Evolutionary conservation across 108 stramenopile species (phyloP).

Genomic region (Parmales sp.): DNA sequence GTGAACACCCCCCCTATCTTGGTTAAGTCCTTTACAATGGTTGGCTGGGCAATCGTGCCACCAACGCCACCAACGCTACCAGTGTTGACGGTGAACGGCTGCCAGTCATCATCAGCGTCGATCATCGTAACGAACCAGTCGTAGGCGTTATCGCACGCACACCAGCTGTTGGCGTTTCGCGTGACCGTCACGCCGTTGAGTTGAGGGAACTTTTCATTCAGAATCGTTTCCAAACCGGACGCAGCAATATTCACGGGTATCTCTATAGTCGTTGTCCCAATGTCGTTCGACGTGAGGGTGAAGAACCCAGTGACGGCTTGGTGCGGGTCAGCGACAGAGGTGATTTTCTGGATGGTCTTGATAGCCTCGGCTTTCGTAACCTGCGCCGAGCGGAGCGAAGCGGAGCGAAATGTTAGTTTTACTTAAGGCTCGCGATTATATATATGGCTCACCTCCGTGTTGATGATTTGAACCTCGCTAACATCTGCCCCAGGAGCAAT

Average conservation of each 20-base stretch:
- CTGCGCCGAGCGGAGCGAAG: no score
- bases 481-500: constrained; percentile 22
- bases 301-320: constrained; percentile 40
- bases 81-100: constrained; percentile 29
- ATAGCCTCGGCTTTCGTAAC: constrained; percentile 23
- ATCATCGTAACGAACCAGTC: constrained; percentile 53
- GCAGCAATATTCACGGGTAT: constrained; percentile 30
- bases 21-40: constrained; percentile 22
- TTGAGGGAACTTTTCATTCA: constrained; percentile 33
- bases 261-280: constrained; percentile 19
- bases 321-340: constrained; percentile 34
- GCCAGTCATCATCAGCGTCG: constrained; percentile 24
- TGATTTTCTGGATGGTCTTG: constrained; percentile 39
- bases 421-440: no score
- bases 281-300: constrained; percentile 18
- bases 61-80: constrained; percentile 26
- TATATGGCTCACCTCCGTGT: constrained; percentile 31
- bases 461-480: constrained; percentile 35
- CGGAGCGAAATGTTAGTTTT: no score
- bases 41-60: constrained; percentile 22
- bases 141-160: constrained; percentile 52
- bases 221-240: constrained; percentile 28
- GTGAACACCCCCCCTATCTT: constrained; percentile 41
- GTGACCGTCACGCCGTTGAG: constrained; percentile 33
- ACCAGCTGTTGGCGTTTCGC: constrained; percentile 31